Evolutionary conservation across 441 rosid species (phyloP).

Genomic region (Kokia cookei): DNA sequence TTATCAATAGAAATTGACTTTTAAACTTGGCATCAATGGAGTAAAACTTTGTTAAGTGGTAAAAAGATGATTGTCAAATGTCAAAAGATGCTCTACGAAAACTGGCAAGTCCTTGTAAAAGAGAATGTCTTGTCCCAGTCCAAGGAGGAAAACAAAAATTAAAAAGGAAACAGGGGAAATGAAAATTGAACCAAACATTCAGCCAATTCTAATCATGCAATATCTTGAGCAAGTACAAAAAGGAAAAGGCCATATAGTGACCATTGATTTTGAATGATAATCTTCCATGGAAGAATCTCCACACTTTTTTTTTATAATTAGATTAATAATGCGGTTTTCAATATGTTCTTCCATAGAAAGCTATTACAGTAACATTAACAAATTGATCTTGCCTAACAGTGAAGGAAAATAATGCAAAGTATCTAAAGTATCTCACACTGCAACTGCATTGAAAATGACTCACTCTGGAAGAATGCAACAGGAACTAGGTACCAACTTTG

Average conservation of each 20-base stretch:
- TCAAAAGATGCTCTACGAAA: not conserved
- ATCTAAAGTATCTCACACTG: slow-evolving; percentile 8
- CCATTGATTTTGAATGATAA: slow-evolving; percentile 6
- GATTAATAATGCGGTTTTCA: not conserved
- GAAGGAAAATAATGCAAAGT: not conserved
- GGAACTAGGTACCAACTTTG: slow-evolving; percentile 21
- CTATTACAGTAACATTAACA: not conserved
- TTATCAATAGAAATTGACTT: not conserved
- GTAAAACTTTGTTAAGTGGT: not conserved
- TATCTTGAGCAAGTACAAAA: slow-evolving; percentile 9
- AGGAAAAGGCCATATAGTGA: not conserved
- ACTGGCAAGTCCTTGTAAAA: not conserved
- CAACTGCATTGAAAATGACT: slow-evolving; percentile 11
- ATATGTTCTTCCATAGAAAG: not conserved
- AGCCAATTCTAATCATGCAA: not conserved
- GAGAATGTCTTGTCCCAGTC: not conserved
- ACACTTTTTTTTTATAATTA: slow-evolving; percentile 21
- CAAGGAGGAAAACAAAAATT: slow-evolving; percentile 37
- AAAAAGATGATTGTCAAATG: not conserved
- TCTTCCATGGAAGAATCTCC: not conserved
- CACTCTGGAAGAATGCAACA: slow-evolving; percentile 6
- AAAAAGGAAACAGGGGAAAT: too few species aligned
- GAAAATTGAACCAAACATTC: slow-evolving; percentile 12
- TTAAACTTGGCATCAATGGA: not conserved
- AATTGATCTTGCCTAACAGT: not conserved